phyloP scores from a whole-genome alignment of 1,139 yeast species.

The Suhomyces ambrosiae region DNA sequence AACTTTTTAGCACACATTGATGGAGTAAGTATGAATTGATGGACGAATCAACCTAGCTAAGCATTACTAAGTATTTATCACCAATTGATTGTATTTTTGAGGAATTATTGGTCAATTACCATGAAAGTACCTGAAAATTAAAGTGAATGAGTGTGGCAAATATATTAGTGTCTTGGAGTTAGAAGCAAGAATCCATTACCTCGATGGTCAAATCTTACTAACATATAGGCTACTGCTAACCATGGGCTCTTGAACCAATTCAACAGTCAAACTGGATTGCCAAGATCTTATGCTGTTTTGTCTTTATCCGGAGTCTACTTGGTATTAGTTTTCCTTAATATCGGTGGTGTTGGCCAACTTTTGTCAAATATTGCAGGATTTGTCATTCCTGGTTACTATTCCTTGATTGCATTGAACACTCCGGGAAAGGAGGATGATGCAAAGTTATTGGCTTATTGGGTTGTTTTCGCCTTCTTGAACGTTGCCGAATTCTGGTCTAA shows the following conservation, averaged over 20 bases:
- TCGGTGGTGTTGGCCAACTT: conserved; percentile 93
- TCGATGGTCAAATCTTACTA: conserved; percentile 5
- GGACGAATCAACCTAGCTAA: no score
- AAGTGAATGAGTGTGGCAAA: no score
- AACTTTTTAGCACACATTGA: conserved; percentile 32
- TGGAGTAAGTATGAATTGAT: conserved; percentile 26
- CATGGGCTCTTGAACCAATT: conserved; percentile 52
- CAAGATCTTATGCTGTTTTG: conserved; percentile 83
- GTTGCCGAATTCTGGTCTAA: conserved; percentile 95
- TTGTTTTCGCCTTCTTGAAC: conserved; percentile 87
- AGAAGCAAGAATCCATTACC: no score
- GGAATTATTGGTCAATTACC: no score
- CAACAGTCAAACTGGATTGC: conserved; percentile 70
- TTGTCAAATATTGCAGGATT: conserved; percentile 92
- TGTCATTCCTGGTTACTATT: conserved; percentile 86
- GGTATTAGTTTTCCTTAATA: conserved; percentile 77
- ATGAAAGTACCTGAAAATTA: no score
- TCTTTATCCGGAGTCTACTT: conserved; percentile 68
- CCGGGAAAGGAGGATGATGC: conserved; percentile 72
- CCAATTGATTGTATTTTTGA: no score
- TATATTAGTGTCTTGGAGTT: no score
- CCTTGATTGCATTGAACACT: conserved; percentile 82
- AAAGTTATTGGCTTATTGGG: conserved; percentile 92
- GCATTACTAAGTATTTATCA: no score
- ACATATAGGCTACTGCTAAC: conserved; percentile 38